These are phyloP conservation scores for Gorgonomyces haynaldii DNA, from an alignment of 192 early-diverging fungal species.

Conservation along the genomic window DNA sequence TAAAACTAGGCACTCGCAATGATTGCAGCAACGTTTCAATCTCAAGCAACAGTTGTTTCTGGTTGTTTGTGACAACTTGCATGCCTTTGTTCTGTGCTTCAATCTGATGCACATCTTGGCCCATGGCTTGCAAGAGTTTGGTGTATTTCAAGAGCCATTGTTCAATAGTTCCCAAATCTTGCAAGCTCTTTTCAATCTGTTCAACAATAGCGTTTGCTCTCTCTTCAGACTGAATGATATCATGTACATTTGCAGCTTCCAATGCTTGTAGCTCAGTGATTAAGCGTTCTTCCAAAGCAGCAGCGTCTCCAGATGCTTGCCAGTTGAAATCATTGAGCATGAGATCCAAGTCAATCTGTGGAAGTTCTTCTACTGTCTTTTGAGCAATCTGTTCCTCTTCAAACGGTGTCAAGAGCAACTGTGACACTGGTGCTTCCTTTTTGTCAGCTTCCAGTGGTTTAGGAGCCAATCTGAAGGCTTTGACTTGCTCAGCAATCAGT, in stretches of 20 bases:
- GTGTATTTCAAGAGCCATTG: slow-evolving; percentile 77
- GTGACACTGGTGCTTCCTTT: neutral
- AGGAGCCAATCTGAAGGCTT: neutral
- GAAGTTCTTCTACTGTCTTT: slow-evolving; percentile 7
- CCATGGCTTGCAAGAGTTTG: slow-evolving; percentile 83
- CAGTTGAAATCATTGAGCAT: slow-evolving; percentile 78
- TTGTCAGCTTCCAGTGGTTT: neutral
- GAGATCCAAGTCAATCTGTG: slow-evolving; percentile 49
- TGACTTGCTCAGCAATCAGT: slow-evolving; percentile 5
- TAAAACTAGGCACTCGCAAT: slow-evolving; percentile 22
- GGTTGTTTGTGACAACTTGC: slow-evolving; percentile 80
- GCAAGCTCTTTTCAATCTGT: slow-evolving; percentile 73
- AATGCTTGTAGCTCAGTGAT: slow-evolving; percentile 73
- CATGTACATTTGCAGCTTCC: slow-evolving; percentile 87
- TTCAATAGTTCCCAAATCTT: slow-evolving; percentile 76
- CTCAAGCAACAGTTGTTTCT: slow-evolving; percentile 73
- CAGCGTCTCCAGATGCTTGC: slow-evolving; percentile 76
- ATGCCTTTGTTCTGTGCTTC: slow-evolving; percentile 84
- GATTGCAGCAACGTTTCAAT: slow-evolving; percentile 59
- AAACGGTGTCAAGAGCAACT: neutral
- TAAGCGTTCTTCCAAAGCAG: slow-evolving; percentile 73
- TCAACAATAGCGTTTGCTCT: slow-evolving; percentile 65
- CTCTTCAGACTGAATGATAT: slow-evolving; percentile 85
- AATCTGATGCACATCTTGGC: slow-evolving; percentile 89
- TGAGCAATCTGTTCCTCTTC: slow-evolving; percentile 9